Evolutionary conservation across 1,284 basidiomycete genomes (phyloP).

Genomic region (Pseudozyma hubeiensis): DNA sequence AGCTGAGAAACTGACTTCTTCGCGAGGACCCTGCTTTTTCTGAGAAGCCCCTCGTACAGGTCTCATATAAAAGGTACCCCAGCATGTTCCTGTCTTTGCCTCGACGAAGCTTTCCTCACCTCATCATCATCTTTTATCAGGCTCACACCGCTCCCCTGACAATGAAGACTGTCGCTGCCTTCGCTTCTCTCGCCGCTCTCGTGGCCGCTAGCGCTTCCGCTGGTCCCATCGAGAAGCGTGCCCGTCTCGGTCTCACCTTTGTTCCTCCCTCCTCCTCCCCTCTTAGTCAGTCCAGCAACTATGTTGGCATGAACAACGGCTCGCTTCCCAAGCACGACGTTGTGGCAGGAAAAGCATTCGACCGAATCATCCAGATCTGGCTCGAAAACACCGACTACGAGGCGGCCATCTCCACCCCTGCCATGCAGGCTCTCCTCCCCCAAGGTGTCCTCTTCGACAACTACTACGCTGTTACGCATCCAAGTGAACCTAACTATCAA

Average conservation of each 20-base stretch:
- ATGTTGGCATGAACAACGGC: conserved; percentile 70
- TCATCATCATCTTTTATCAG: not conserved
- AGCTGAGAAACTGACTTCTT: too few species aligned
- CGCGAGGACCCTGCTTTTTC: too few species aligned
- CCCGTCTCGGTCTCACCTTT: conserved; percentile 69
- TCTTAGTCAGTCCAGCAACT: conserved; percentile 67
- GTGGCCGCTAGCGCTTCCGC: conserved; percentile 68
- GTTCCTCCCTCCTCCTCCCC: conserved; percentile 70
- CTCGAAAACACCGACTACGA: conserved; percentile 75
- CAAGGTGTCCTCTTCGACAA: conserved; percentile 71
- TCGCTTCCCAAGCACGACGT: conserved; percentile 69
- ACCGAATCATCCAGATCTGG: conserved; percentile 73
- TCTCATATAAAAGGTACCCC: too few species aligned
- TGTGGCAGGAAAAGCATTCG: conserved; percentile 72
- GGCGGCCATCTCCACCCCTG: conserved; percentile 63
- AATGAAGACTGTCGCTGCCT: conserved; percentile 81
- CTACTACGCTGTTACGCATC: conserved; percentile 74
- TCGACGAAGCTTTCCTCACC: not conserved
- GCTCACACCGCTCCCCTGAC: not conserved
- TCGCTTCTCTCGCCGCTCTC: conserved; percentile 80
- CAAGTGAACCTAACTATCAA: conserved; percentile 75
- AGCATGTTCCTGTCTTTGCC: not conserved
- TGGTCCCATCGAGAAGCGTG: conserved; percentile 48
- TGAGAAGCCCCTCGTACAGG: too few species aligned
- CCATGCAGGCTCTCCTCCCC: conserved; percentile 73